A percentile compares a stretch with the other conserved stretches of the same genome.
Conservation (phyloP, 2,329 filamentous ascomycete genomes). For the Epichloe aotearoae region DNA sequence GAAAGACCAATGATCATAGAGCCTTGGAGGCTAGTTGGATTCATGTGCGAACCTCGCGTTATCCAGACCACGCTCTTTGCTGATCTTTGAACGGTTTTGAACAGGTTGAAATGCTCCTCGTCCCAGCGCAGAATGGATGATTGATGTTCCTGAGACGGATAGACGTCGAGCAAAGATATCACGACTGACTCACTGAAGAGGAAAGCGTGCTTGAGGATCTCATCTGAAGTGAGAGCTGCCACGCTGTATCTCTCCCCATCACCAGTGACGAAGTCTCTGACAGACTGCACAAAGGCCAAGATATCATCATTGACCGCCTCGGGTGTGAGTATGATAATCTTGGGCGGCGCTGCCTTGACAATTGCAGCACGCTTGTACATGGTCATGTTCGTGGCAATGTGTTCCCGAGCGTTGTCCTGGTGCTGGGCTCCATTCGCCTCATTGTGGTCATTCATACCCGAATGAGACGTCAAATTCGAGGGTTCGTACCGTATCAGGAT, state of each 20-base stretch:
- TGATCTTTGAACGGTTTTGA: constrained; percentile 25
- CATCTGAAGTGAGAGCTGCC: not conserved
- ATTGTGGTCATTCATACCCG: not conserved
- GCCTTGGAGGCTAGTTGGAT: constrained; percentile 19
- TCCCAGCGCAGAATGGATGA: constrained; percentile 26
- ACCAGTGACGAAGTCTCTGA: not conserved
- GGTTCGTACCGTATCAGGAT: constrained; percentile 11
- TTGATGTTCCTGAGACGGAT: constrained; percentile 9
- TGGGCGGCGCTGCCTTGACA: not conserved
- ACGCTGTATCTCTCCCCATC: not conserved
- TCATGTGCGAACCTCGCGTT: constrained; percentile 28
- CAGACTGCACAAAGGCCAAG: not conserved
- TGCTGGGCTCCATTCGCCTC: not conserved
- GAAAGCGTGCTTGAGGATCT: constrained; percentile 1
- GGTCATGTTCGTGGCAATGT: not conserved
- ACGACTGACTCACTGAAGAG: constrained; percentile 18
- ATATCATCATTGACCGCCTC: not conserved
- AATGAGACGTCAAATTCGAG: not conserved
- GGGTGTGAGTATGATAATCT: constrained; percentile 2
- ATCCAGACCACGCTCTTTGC: constrained; percentile 34
- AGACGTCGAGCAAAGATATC: constrained; percentile 34
- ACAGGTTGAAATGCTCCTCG: constrained; percentile 23
- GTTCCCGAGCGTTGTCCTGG: not conserved
- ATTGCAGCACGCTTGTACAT: not conserved
- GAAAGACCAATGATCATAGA: constrained; percentile 32